Evolutionary conservation across 345 rosid species (phyloP), one percentile per base, ranked within the genome.

Genomic region (Ricinus communis): DNA sequence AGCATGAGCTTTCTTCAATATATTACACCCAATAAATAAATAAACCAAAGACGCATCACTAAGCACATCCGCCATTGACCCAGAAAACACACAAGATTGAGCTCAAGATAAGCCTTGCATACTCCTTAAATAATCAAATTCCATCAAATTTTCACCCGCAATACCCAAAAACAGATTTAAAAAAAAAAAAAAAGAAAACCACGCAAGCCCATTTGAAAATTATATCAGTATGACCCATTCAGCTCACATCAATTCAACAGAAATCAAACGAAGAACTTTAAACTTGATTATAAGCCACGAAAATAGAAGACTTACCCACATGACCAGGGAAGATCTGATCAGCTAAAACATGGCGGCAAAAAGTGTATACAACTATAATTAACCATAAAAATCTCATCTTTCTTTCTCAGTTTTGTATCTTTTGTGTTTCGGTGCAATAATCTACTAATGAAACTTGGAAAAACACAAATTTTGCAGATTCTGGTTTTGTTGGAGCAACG

Each of bases 251-350:
- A 18, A 66, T 24, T 16, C 12, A 62, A 61, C 30, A 28, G 6
- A 64, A 47, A 24, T 62, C 24, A 24, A 43, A 43, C 19, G 27
- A 31, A 58, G 33, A 61, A 19, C 27, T 45, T 30, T 18, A 49
- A 27, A 30, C 8, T 49, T 28, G n/a, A 25, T 7, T 21, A 24
- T 53, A 18, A 56, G 28, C 41, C 51, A 22, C 5, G 0, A 22
- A 50, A 24, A 38, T 22, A 58, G 14, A 50, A 22, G 16, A 62
- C 49, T 78, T 76, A 88, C 98, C 98, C 56, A 81, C 67, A 53
- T 85, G 91, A 86, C 89, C 77, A 31, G 86, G 80, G 62, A 86
- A 85, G 87, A 93, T 81, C 83, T 82, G 93, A 71, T 89, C 89
- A 31, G 91, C 80, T 40, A 63, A 74, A 24, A 80, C 93, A 57